Evolutionary conservation across 129 eudicot species (phyloP).

Genomic region (Helianthus tuberosus): DNA sequence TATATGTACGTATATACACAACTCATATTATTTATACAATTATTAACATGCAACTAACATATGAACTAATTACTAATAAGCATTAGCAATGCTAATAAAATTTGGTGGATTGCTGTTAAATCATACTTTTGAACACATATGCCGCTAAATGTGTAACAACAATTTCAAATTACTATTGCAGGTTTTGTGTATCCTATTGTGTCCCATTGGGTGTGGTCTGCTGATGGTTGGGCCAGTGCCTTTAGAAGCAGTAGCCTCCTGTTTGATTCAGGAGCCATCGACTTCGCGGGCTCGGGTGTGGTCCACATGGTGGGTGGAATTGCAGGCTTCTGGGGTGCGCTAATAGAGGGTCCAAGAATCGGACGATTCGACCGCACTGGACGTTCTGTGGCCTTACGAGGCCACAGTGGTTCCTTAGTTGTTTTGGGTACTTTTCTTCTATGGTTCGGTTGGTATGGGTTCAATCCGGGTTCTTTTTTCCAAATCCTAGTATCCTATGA

Average conservation of each 20-base stretch:
- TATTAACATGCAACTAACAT: too few species aligned
- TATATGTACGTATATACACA: not conserved
- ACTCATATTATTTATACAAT: too few species aligned
- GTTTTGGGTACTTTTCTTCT: conserved; percentile 67
- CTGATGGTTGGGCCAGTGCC: conserved; percentile 72
- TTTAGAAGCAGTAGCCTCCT: conserved; percentile 32
- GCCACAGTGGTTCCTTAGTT: conserved; percentile 67
- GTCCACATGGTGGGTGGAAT: conserved; percentile 84
- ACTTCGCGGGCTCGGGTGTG: conserved; percentile 74
- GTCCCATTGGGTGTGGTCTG: conserved; percentile 74
- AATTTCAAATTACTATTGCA: not conserved
- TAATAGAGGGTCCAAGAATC: conserved; percentile 69
- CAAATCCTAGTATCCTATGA: too few species aligned
- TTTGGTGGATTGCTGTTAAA: not conserved
- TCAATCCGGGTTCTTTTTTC: conserved; percentile 68
- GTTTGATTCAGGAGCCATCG: conserved; percentile 63
- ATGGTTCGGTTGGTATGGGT: conserved; percentile 85
- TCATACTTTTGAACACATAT: not conserved
- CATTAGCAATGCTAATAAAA: not conserved
- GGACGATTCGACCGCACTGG: conserved; percentile 62
- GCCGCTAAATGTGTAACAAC: too few species aligned
- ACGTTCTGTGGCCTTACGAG: conserved; percentile 56
- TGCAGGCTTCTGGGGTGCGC: conserved; percentile 71
- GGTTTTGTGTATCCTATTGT: conserved; percentile 74
- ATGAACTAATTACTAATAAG: too few species aligned